Evolutionary conservation across 2,329 filamentous ascomycete genomes (phyloP), one percentile per base, ranked within the genome.

Genomic region (Fusarium heterosporum): DNA sequence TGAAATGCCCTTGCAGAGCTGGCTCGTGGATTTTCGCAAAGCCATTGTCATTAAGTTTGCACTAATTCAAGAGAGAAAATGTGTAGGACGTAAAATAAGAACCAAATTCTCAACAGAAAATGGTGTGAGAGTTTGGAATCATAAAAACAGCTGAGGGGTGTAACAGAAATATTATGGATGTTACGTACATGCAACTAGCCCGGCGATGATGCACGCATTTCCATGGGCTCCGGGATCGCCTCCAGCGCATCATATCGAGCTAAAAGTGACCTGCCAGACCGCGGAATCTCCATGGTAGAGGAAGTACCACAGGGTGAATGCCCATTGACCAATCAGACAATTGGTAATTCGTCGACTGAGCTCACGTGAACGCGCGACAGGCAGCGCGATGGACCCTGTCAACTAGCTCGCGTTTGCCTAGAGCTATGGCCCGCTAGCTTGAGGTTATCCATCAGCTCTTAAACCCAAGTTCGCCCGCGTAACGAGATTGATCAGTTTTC

Each of bases 361-460:
- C 4, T 19, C 76, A 77, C 75, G 75, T 78, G 76, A 78, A 16
- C 13, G 55, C 76, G 76, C 69, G 76, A 68, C 56, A 54, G 40
- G 52, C 40, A 54, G 52, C 60, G 57, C 74, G 69, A 60, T 41
- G 68, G 49, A 34, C 64, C 64, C 55, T 72, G 71, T 55, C 55
- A 39, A 17, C 25, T 48, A 29, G 59, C 71, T 66, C 75, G 76
- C 74, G 76, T 75, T 74, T 76, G 74, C 74, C 72, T 73, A 71
- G 51, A 72, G 70, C 68, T 74, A 55, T 61, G 70, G 54, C 71
- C 64, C 48, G 54, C 64, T 69, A 65, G 64, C 53, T 61, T 65
- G 66, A 65, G 64, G 55, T 71, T 62, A 59, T 53, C 43, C 51
- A 61, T 52, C 57, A 62, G 62, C 67, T 72, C 59, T 66, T 69